Base-by-base conservation (phyloP, 352 stramenopile genomes). In the Plasmopara muralis region DNA sequence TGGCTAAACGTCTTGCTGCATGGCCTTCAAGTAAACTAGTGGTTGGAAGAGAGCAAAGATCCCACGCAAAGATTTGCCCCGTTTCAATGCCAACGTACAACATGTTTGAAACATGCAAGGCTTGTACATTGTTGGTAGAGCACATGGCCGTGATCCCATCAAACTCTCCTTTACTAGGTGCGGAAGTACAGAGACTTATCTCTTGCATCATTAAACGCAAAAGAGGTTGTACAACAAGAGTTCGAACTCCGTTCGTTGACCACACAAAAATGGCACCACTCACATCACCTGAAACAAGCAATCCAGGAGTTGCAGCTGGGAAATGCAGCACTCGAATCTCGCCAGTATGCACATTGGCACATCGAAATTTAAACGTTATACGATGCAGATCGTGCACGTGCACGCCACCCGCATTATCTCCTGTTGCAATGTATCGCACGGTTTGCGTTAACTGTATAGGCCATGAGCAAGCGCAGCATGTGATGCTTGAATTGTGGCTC, bases 331-430 rank as follows among this genome's bases (percentile, higher is more conserved):
- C 62, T 30, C 64, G 68, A 28, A 88, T 74, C 30, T 85, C 73
- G 38, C 71, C 55, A 1, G 33, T 53, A 46, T 86, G 75, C 9
- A 68, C 71, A 12, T 57, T 59, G 10, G 65, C 59, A 47, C 77
- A 86, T 4, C 61, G 57, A 47, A 84, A 84, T 0, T 72, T 45
- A 30, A 89, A 49, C 10, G 77, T 84, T 12, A 89, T 65, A 7
- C 59, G 66, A 43, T 71, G 58, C 40, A 89, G 82, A 34, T 89
- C 71, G 48, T 87, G 83, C 2, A 89, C 57, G 43, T 84, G 75
- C 30, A 89, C 60, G 42, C 57, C 62, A 9, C 77, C 77, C 5
- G 61, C 12, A 44, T 82, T 70, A 43, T 89, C 77, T 0, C 68
- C 77, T 12, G 77, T 87, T 4, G 73, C 77, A 12, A 89, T 53